Percentiles rank a stretch among this genome's conserved stretches.
Conservation (phyloP, 176 grass and related monocot genomes). For the Guadua angustifolia region DNA sequence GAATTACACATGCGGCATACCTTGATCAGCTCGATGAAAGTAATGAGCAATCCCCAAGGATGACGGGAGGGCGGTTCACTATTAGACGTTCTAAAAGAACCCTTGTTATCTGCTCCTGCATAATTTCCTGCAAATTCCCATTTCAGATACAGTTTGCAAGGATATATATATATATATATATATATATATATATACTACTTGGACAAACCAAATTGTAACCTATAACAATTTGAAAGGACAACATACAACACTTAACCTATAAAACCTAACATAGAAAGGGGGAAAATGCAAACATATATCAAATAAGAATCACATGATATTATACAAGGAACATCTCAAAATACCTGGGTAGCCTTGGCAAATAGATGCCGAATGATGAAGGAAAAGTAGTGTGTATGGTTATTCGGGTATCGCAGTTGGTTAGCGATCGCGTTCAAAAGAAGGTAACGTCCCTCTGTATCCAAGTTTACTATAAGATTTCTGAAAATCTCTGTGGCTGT, state of each 20-base stretch:
- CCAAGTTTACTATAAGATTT: slow-evolving; percentile 71
- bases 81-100: slow-evolving; percentile 77
- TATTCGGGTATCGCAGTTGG: slow-evolving; percentile 84
- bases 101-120: slow-evolving; percentile 85
- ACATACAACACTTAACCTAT: background rate
- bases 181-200: background rate
- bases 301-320: background rate
- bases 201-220: background rate
- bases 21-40: slow-evolving; percentile 90
- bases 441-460: slow-evolving; percentile 80
- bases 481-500: slow-evolving; percentile 74
- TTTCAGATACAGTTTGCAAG: slow-evolving; percentile 5
- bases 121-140: slow-evolving; percentile 58
- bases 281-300: background rate
- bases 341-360: slow-evolving; percentile 65
- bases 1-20: slow-evolving; percentile 27
- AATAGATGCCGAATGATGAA: slow-evolving; percentile 84
- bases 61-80: slow-evolving; percentile 86
- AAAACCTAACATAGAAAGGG: no score
- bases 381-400: slow-evolving; percentile 88
- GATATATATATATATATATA: no score
- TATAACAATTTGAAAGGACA: background rate
- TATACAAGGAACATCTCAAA: slow-evolving; percentile 16
- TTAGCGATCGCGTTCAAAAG: slow-evolving; percentile 87
- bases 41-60: slow-evolving; percentile 88